phyloP scores from a whole-genome alignment of 2,329 filamentous ascomycete species.

The Diaporthe eres region DNA sequence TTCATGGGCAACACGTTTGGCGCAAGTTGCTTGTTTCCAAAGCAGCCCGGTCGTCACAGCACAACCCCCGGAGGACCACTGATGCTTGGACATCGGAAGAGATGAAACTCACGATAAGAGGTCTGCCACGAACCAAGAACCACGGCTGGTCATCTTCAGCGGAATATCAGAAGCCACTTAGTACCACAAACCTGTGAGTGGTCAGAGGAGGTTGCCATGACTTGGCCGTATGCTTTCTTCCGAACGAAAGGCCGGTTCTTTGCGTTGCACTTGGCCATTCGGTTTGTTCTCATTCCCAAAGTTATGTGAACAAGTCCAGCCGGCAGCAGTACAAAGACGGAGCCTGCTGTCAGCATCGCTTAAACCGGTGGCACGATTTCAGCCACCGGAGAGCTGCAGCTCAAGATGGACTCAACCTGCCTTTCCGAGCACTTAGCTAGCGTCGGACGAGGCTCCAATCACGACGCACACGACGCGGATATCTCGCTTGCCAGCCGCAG shows the following conservation, averaged over 20 bases:
- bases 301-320: background rate
- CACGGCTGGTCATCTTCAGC: background rate
- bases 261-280: background rate
- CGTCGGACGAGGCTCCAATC: conserved; percentile 28
- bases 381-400: conserved; percentile 42
- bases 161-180: background rate
- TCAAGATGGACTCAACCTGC: background rate
- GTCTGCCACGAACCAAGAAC: background rate
- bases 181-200: background rate
- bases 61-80: no score
- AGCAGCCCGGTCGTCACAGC: no score
- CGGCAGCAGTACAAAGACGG: background rate
- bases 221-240: background rate
- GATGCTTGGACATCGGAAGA: background rate
- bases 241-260: background rate
- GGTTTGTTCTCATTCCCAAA: background rate
- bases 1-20: background rate
- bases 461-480: conserved; percentile 18
- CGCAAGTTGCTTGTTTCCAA: background rate
- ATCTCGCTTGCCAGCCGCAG: conserved; percentile 28
- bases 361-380: conserved; percentile 36
- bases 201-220: background rate
- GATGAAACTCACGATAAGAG: background rate
- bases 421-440: conserved; percentile 15
- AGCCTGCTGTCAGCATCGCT: conserved; percentile 23